phyloP scores from a whole-genome alignment of 2,329 filamentous ascomycete genomes.

The Simplicillium sp. region DNA sequence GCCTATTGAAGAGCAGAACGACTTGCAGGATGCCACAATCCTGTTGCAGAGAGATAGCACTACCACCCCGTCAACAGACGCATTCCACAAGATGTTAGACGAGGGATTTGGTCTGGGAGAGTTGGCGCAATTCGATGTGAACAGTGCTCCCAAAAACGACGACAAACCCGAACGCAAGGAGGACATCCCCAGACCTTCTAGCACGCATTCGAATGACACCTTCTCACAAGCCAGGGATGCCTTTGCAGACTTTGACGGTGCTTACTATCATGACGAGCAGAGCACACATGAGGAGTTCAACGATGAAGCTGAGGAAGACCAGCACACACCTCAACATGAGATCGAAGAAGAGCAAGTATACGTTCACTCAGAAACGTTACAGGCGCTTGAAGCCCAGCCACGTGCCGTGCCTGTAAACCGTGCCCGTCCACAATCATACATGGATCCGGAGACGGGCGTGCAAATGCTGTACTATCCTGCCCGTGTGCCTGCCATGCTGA shows the following conservation, averaged over 20 bases:
- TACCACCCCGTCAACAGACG: slow-evolving; percentile 17
- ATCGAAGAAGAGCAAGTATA: slow-evolving; percentile 1
- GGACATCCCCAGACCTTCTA: slow-evolving; percentile 21
- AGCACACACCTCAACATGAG: slow-evolving; percentile 4
- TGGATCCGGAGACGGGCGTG: slow-evolving; percentile 57
- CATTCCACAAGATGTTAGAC: slow-evolving; percentile 20
- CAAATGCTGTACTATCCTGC: slow-evolving; percentile 94
- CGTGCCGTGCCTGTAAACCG: slow-evolving; percentile 14
- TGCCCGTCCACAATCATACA: slow-evolving; percentile 45
- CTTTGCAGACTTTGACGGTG: slow-evolving; percentile 76
- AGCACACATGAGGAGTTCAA: not conserved
- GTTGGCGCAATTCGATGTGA: not conserved
- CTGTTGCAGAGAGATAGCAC: slow-evolving; percentile 2
- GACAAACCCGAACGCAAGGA: not conserved
- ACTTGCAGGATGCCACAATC: slow-evolving; percentile 7
- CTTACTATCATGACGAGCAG: slow-evolving; percentile 55
- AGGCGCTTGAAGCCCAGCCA: slow-evolving; percentile 4
- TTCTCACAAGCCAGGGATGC: slow-evolving; percentile 57
- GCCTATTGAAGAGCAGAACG: slow-evolving; percentile 26
- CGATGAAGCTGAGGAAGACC: not conserved
- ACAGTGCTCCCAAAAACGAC: not conserved
- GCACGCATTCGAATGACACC: slow-evolving; percentile 49
- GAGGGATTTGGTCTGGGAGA: not conserved
- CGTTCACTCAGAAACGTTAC: not conserved
- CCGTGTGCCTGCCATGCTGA: slow-evolving; percentile 87